phyloP scores from a whole-genome alignment of 495 filamentous ascomycete genomes.

The Pseudevernia furfuracea region DNA sequence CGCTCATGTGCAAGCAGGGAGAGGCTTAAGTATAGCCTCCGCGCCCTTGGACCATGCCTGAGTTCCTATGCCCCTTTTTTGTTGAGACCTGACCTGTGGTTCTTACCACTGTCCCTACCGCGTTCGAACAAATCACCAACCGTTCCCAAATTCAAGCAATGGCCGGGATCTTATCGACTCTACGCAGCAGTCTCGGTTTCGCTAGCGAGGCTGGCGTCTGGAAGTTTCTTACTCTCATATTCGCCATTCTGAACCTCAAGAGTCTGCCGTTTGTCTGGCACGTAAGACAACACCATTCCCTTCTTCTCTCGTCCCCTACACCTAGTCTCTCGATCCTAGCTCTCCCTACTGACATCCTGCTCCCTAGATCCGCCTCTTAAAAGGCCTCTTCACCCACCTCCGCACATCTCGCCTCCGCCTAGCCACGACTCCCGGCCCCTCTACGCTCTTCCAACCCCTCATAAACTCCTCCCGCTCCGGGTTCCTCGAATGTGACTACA shows the following conservation, averaged over 20 bases:
- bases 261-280: conserved; percentile 57
- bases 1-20: not conserved
- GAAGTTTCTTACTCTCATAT: conserved; percentile 44
- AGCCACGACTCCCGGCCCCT: conserved; percentile 10
- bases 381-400: conserved; percentile 19
- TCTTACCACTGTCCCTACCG: not conserved
- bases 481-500: conserved; percentile 53
- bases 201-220: conserved; percentile 30
- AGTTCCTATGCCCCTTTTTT: not conserved
- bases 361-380: conserved; percentile 20
- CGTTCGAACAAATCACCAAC: not conserved
- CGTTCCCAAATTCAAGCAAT: not conserved
- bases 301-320: conserved; percentile 31
- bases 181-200: conserved; percentile 8
- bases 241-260: conserved; percentile 55
- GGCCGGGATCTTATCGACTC: not conserved
- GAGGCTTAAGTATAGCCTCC: not conserved
- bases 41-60: not conserved
- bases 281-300: conserved; percentile 37
- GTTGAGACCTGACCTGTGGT: not conserved
- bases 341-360: not conserved
- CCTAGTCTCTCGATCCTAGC: not conserved
- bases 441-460: conserved; percentile 46
- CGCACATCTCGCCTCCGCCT: conserved; percentile 17
- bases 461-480: conserved; percentile 47